Percentiles rank a stretch among this genome's conserved stretches.
These are phyloP conservation scores for Termitomyces sp. DNA, from an alignment of 768 basidiomycete genomes.

Conservation along the genomic window DNA sequence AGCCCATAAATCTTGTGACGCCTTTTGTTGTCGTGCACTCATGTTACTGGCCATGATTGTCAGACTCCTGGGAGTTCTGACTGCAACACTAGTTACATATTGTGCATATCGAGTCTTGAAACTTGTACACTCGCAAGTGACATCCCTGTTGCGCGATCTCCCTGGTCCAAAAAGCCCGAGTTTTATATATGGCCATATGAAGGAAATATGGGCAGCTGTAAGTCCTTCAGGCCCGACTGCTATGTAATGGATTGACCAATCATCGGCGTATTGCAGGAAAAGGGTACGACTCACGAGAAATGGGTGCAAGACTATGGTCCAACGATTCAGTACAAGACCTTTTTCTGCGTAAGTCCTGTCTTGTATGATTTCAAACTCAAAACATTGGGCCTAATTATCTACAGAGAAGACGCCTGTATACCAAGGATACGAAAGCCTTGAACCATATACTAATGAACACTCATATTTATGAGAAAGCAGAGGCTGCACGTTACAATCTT, in stretches of 20 bases:
- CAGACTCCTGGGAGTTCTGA: conserved; percentile 11
- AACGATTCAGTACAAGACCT: conserved; percentile 11
- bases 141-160: conserved; percentile 39
- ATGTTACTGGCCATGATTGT: conserved; percentile 1
- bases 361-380: not conserved
- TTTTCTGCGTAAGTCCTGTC: conserved; percentile 36
- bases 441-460: conserved; percentile 56
- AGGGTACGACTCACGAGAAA: conserved; percentile 17
- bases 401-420: conserved; percentile 40
- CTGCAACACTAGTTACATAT: conserved; percentile 18
- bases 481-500: conserved; percentile 29
- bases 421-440: conserved; percentile 55
- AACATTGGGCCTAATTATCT: not conserved
- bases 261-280: conserved; percentile 20
- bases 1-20: not conserved
- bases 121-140: conserved; percentile 25
- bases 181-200: conserved; percentile 43
- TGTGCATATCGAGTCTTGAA: conserved; percentile 25
- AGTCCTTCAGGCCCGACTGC: not conserved
- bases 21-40: not conserved
- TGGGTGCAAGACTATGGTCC: conserved; percentile 13
- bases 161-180: conserved; percentile 44
- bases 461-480: conserved; percentile 51
- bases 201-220: conserved; percentile 36
- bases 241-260: not conserved